A percentile compares a stretch with the other conserved stretches of the same genome.
These are phyloP conservation scores for Colletotrichum chlorophyti DNA, from an alignment of 2,329 filamentous ascomycete genomes.

Conservation along the genomic window DNA sequence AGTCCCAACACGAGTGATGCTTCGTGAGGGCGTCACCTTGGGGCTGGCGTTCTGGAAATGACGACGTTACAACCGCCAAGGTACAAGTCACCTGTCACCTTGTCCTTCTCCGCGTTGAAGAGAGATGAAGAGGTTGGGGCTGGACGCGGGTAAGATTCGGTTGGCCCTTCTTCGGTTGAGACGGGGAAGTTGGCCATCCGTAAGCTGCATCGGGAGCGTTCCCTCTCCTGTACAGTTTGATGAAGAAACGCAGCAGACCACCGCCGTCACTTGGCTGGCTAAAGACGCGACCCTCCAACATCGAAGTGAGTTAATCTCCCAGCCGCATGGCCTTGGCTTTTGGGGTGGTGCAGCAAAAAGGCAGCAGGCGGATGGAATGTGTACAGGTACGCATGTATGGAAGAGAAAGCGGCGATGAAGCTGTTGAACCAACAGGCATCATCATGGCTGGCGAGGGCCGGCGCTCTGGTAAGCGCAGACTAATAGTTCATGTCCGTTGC, in stretches of 20 bases:
- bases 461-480: no score
- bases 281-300: conserved; percentile 19
- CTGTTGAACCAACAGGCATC: no score
- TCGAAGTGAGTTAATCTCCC: conserved; percentile 7
- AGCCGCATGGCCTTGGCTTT: conserved; percentile 15
- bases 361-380: conserved; percentile 6
- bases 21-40: no score
- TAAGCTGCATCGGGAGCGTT: conserved; percentile 2
- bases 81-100: neutral
- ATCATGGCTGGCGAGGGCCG: no score
- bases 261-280: conserved; percentile 6
- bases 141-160: neutral
- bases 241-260: conserved; percentile 10
- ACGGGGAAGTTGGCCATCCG: neutral
- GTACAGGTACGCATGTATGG: no score
- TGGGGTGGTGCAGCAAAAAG: neutral
- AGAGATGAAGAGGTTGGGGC: neutral
- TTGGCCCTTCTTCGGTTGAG: neutral
- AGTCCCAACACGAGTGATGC: neutral
- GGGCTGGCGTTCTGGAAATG: conserved; percentile 20
- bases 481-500: no score
- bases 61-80: conserved; percentile 17
- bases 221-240: conserved; percentile 20
- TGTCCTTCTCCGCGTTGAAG: neutral
- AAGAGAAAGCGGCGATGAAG: neutral